Evolutionary conservation across 2,329 filamentous ascomycete species (phyloP).

Genomic region (Coniochaeta sp.): DNA sequence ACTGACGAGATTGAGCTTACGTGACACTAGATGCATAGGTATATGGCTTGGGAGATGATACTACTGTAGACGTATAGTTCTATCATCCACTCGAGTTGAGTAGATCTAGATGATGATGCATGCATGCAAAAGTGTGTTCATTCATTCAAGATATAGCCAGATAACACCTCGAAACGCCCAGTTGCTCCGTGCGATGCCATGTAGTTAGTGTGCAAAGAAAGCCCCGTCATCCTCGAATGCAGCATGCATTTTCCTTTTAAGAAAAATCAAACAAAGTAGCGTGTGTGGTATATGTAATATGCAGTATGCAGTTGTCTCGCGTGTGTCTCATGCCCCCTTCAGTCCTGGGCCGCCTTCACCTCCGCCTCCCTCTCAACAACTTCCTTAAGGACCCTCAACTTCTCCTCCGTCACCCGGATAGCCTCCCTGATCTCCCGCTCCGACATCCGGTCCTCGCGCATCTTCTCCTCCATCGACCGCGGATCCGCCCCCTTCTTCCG

Average conservation of each 20-base stretch:
- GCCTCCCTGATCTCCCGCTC: conserved; percentile 71
- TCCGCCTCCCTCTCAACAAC: conserved; percentile 51
- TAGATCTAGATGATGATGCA: too few species aligned
- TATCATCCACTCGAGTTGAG: too few species aligned
- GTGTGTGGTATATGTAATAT: background rate
- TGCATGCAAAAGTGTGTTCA: background rate
- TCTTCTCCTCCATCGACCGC: conserved; percentile 43
- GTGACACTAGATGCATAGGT: too few species aligned
- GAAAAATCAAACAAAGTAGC: background rate
- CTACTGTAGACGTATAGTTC: too few species aligned
- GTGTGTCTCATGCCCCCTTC: too few species aligned
- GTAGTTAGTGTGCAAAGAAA: background rate
- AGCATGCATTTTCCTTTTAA: background rate
- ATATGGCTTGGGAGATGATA: too few species aligned
- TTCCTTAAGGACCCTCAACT: conserved; percentile 66
- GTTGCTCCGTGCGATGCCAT: background rate
- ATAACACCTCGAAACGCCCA: background rate
- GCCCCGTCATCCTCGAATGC: background rate
- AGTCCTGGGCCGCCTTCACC: background rate
- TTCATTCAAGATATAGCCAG: background rate
- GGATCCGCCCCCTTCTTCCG: conserved; percentile 20
- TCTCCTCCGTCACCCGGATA: conserved; percentile 80
- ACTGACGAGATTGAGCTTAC: too few species aligned
- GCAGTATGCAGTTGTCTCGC: too few species aligned
- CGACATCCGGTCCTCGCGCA: conserved; percentile 55